Conservation (phyloP, 148 eudicot genomes). For the Vaccinium corymbosum region DNA sequence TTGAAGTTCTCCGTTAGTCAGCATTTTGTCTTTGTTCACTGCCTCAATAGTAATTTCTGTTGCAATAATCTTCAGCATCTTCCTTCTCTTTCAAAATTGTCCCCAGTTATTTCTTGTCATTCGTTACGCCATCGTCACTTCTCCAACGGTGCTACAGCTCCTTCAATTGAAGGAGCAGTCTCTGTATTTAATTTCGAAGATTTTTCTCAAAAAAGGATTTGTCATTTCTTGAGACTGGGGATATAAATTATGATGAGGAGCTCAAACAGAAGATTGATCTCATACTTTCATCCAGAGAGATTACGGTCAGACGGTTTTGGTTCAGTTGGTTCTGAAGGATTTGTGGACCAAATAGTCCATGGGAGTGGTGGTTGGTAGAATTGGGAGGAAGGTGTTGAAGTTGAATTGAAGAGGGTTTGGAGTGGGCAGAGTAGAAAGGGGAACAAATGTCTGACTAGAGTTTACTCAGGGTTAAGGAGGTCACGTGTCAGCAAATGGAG, state of each 20-base stretch:
- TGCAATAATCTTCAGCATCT: not conserved
- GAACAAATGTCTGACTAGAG: too few relatives aligned
- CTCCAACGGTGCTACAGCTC: conserved; percentile 26
- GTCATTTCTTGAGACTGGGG: conserved; percentile 72
- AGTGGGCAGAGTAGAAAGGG: too few relatives aligned
- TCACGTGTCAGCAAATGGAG: too few relatives aligned
- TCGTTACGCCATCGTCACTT: conserved; percentile 8
- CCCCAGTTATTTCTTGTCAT: conserved; percentile 16
- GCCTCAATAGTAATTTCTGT: not conserved
- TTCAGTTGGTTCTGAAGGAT: conserved; percentile 71
- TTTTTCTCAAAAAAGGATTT: conserved; percentile 77
- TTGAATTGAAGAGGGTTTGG: too few relatives aligned
- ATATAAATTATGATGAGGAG: conserved; percentile 41
- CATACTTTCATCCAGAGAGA: conserved; percentile 58
- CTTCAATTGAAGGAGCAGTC: conserved; percentile 47
- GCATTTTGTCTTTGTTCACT: not conserved
- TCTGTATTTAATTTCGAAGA: conserved; percentile 63
- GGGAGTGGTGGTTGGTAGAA: too few relatives aligned
- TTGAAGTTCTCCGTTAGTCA: not conserved
- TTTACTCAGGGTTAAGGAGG: too few relatives aligned
- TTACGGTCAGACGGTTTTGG: conserved; percentile 62
- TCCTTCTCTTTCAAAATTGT: conserved; percentile 14
- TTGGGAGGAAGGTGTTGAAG: too few relatives aligned
- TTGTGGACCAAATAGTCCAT: conserved; percentile 52
- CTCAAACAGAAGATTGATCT: conserved; percentile 40